These are phyloP conservation scores for Phialocephala sp. DNA, from an alignment of 2,329 filamentous ascomycete species.

Conservation along the genomic window DNA sequence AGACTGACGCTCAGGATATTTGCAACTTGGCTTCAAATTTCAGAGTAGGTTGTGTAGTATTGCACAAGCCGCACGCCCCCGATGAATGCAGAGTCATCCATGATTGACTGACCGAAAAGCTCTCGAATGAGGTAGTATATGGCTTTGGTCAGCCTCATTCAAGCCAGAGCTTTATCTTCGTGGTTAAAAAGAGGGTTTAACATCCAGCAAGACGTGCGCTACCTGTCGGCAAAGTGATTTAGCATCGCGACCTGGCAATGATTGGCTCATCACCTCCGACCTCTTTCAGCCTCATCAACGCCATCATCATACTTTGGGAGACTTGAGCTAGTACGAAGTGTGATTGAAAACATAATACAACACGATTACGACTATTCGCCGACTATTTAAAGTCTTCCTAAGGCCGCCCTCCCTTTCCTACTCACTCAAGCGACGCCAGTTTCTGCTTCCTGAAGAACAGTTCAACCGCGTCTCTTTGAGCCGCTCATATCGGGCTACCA, in stretches of 20 bases:
- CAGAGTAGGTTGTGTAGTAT: too few species aligned
- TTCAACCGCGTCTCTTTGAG: not conserved
- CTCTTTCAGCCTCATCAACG: not conserved
- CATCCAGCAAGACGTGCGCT: too few species aligned
- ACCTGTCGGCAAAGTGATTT: not conserved
- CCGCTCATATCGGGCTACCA: not conserved
- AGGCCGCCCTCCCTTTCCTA: not conserved
- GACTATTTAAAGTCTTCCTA: not conserved
- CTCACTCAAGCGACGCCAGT: not conserved
- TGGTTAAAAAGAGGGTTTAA: too few species aligned
- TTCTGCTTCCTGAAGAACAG: too few species aligned
- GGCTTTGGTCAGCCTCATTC: too few species aligned
- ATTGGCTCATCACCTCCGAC: not conserved
- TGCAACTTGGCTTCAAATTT: too few species aligned
- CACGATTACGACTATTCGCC: not conserved
- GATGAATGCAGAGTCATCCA: too few species aligned
- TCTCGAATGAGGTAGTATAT: too few species aligned
- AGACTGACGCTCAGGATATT: not conserved
- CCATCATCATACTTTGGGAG: not conserved
- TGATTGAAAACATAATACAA: not conserved
- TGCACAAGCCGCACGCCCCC: too few species aligned
- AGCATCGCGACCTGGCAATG: not conserved
- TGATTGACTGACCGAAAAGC: too few species aligned
- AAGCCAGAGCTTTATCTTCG: too few species aligned
- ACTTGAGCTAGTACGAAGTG: not conserved